These are phyloP conservation scores for Chlorella vulgaris DNA, from an alignment of 139 green algal species.

Conservation along the genomic window DNA sequence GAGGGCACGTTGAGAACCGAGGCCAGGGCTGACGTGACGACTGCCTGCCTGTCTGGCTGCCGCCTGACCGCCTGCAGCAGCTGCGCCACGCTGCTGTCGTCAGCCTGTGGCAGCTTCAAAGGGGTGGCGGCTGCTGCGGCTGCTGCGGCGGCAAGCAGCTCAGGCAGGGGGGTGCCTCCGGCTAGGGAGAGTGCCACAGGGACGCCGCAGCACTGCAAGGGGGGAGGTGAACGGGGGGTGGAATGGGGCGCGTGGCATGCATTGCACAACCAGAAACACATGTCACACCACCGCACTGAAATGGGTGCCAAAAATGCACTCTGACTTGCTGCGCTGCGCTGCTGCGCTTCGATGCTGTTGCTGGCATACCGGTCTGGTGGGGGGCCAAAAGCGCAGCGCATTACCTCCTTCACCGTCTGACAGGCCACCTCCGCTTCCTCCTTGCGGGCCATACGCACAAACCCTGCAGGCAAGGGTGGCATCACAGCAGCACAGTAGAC, in stretches of 20 bases:
- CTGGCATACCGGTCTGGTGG: background rate
- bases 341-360: too few relatives aligned
- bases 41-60: background rate
- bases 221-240: background rate
- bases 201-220: slow-evolving; percentile 18
- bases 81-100: slow-evolving; percentile 8
- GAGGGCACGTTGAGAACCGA: slow-evolving; percentile 10
- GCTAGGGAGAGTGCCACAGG: slow-evolving; percentile 11
- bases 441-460: slow-evolving; percentile 9
- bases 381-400: background rate
- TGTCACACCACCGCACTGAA: too few relatives aligned
- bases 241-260: too few relatives aligned
- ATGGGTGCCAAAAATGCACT: too few relatives aligned
- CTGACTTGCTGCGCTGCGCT: too few relatives aligned
- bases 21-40: slow-evolving; percentile 1
- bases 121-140: background rate
- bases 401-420: slow-evolving; percentile 17
- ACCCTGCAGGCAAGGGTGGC: slow-evolving; percentile 6
- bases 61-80: slow-evolving; percentile 1
- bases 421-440: slow-evolving; percentile 4
- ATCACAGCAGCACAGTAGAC: background rate
- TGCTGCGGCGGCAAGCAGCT: background rate
- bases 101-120: background rate
- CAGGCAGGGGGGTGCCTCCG: background rate
- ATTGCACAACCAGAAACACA: too few relatives aligned